These are phyloP conservation scores for Yarrowia deformans DNA, from an alignment of 805 yeast species.

Conservation along the genomic window DNA sequence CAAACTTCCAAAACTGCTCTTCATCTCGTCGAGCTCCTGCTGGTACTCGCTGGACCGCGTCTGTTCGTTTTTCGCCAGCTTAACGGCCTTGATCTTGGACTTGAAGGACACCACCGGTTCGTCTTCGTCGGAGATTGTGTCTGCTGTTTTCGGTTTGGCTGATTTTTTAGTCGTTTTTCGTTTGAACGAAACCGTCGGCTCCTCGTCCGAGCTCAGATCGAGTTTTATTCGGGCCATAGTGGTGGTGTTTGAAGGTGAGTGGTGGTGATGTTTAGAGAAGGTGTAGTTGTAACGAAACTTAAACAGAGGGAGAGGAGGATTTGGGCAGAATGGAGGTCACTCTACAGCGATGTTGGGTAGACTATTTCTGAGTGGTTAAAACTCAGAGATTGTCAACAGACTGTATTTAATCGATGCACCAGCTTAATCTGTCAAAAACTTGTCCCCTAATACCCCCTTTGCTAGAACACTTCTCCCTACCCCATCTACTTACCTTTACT, in stretches of 20 bases:
- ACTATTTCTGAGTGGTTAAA: too few species aligned
- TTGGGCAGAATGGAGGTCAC: too few species aligned
- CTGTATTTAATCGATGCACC: too few species aligned
- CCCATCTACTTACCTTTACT: too few species aligned
- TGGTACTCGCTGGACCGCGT: conserved; percentile 7
- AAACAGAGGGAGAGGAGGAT: too few species aligned
- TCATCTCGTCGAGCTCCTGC: conserved; percentile 33
- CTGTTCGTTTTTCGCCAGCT: background rate
- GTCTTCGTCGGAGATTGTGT: conserved; percentile 10
- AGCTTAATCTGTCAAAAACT: too few species aligned
- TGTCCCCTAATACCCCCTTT: too few species aligned
- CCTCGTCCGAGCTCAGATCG: conserved; percentile 35
- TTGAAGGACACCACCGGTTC: conserved; percentile 8
- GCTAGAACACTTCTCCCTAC: too few species aligned
- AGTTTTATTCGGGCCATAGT: conserved; percentile 29
- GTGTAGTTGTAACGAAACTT: too few species aligned
- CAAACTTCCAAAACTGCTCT: conserved; percentile 2
- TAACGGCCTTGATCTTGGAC: conserved; percentile 34
- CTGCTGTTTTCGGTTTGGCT: background rate
- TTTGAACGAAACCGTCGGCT: conserved; percentile 34
- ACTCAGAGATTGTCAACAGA: too few species aligned
- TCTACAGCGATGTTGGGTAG: too few species aligned
- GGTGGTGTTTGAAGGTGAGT: background rate
- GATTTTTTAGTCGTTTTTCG: conserved; percentile 6
- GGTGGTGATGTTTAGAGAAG: background rate